Conservation (phyloP, 2,329 filamentous ascomycete genomes). For the Ramularia endophylla region DNA sequence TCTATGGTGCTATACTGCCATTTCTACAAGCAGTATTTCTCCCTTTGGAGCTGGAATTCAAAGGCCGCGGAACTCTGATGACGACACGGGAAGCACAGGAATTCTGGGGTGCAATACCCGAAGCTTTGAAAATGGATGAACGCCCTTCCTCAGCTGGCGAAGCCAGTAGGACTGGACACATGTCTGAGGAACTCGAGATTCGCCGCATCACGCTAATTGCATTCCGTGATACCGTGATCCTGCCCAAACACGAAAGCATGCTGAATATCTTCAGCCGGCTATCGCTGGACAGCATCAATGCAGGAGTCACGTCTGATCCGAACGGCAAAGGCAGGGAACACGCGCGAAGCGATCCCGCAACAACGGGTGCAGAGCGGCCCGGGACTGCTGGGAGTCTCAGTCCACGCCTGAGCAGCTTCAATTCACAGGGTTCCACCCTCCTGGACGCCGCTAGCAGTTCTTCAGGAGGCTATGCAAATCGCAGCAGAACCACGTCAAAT, state of each 20-base stretch:
- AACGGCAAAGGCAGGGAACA: conserved; percentile 21
- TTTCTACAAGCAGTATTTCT: conserved; percentile 95
- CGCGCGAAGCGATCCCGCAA: conserved; percentile 28
- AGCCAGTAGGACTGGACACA: conserved; percentile 32
- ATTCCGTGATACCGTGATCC: conserved; percentile 82
- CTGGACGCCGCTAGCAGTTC: conserved; percentile 56
- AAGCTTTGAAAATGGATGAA: conserved; percentile 35
- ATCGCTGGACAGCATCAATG: conserved; percentile 66
- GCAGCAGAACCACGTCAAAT: conserved; percentile 80
- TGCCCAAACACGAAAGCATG: conserved; percentile 81
- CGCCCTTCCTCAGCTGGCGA: conserved; percentile 36
- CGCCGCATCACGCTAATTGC: conserved; percentile 81
- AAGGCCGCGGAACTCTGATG: conserved; percentile 75
- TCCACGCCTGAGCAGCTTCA: conserved; percentile 69
- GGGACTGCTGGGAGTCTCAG: conserved; percentile 73
- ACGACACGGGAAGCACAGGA: conserved; percentile 72
- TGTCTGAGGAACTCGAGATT: conserved; percentile 67
- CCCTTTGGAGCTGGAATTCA: conserved; percentile 87
- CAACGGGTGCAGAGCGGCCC: conserved; percentile 28
- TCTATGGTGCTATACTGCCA: conserved; percentile 83
- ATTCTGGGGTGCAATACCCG: conserved; percentile 74
- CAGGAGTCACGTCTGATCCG: conserved; percentile 34
- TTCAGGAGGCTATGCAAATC: conserved; percentile 42
- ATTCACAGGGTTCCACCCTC: conserved; percentile 71
- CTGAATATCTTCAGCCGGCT: conserved; percentile 87